Evolutionary conservation across 208 protist species (phyloP).

Genomic region (Acanthamoeba triangularis): DNA sequence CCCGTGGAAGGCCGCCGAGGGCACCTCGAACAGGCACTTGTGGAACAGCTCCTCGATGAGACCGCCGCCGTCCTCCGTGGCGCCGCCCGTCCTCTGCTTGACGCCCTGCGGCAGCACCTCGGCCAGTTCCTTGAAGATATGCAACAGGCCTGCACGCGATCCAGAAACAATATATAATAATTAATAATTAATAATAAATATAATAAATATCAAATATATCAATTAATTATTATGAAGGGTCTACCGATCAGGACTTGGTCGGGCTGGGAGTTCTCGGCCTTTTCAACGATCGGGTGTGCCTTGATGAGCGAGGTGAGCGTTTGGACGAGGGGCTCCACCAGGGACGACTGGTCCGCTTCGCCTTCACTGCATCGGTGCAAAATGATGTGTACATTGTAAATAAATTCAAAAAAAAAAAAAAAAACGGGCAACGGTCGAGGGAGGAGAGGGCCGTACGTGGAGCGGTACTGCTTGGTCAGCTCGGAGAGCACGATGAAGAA

Average conservation of each 20-base stretch:
- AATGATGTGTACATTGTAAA: too few species aligned
- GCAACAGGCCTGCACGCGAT: background rate
- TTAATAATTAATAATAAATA: too few species aligned
- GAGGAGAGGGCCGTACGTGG: background rate
- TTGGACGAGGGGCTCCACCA: background rate
- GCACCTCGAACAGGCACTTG: slow-evolving; percentile 89
- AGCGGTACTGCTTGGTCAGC: background rate
- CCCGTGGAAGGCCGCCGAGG: slow-evolving; percentile 80
- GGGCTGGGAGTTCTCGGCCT: background rate
- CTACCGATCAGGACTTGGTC: slow-evolving; percentile 80
- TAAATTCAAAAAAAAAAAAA: too few species aligned
- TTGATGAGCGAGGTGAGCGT: slow-evolving; percentile 77
- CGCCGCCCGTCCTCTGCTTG: background rate
- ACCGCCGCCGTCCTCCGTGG: background rate
- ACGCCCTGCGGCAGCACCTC: background rate
- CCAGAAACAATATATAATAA: too few species aligned
- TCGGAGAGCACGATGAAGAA: slow-evolving; percentile 44
- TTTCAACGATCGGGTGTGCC: slow-evolving; percentile 84
- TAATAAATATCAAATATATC: too few species aligned
- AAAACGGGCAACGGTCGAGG: too few species aligned
- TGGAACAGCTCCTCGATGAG: slow-evolving; percentile 82
- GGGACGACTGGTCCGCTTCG: background rate
- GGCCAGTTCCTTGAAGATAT: background rate
- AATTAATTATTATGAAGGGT: too few species aligned
- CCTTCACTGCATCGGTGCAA: too few species aligned